phyloP scores from a whole-genome alignment of 2,329 filamentous ascomycete species.

The Dryadomyces sulphureus region DNA sequence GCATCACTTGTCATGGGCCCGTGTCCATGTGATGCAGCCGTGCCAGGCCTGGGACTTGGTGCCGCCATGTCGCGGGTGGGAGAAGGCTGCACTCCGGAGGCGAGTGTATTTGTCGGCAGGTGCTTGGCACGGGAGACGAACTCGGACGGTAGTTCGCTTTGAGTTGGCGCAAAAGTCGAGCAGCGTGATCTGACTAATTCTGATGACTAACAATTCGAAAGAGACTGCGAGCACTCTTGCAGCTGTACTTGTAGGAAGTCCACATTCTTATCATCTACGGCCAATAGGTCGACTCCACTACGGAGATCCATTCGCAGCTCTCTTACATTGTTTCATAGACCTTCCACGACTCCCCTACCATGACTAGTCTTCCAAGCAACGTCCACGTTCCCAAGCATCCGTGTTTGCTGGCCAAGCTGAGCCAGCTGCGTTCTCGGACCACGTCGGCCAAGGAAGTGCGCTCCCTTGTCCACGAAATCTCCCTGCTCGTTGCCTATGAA shows the following conservation, averaged over 20 bases:
- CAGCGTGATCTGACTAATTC: too few relatives aligned
- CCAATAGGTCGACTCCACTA: background rate
- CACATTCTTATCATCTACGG: too few relatives aligned
- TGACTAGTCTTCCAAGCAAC: slow-evolving; percentile 33
- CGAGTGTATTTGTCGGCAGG: background rate
- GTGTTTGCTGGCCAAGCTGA: slow-evolving; percentile 76
- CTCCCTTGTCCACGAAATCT: slow-evolving; percentile 70
- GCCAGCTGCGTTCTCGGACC: slow-evolving; percentile 63
- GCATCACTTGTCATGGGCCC: background rate
- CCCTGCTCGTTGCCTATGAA: slow-evolving; percentile 68
- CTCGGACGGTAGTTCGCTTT: background rate
- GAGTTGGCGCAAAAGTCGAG: too few relatives aligned
- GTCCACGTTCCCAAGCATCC: slow-evolving; percentile 75
- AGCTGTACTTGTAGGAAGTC: too few relatives aligned
- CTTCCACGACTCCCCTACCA: too few relatives aligned
- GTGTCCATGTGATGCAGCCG: background rate
- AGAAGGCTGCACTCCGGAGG: background rate
- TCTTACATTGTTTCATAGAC: background rate
- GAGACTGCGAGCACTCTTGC: too few relatives aligned
- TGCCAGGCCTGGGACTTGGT: background rate
- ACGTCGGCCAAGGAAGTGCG: slow-evolving; percentile 65
- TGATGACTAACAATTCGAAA: too few relatives aligned
- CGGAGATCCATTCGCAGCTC: background rate
- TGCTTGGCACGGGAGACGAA: background rate
- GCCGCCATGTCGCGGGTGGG: background rate